Evolutionary conservation across 768 basidiomycete species (phyloP).

Genomic region (Russula vinacea): DNA sequence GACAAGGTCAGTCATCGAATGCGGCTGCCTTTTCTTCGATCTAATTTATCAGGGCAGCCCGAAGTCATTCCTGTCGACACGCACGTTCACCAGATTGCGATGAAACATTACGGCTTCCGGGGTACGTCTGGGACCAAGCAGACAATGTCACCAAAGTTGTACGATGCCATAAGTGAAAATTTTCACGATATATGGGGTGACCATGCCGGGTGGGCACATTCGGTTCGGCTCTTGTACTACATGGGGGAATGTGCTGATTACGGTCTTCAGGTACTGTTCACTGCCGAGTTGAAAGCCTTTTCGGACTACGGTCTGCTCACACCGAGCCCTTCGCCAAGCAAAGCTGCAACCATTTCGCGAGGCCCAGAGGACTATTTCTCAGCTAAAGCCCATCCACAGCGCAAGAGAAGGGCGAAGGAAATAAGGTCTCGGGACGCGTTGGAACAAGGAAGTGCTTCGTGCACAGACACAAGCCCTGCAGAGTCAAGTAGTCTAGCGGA

Average conservation of each 20-base stretch:
- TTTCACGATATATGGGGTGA: slow-evolving; percentile 71
- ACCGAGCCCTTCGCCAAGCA: slow-evolving; percentile 25
- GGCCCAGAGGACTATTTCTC: slow-evolving; percentile 5
- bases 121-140: slow-evolving; percentile 47
- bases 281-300: slow-evolving; percentile 69
- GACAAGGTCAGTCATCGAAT: slow-evolving; percentile 61
- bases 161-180: slow-evolving; percentile 64
- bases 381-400: not conserved
- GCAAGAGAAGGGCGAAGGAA: slow-evolving; percentile 8
- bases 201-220: slow-evolving; percentile 89
- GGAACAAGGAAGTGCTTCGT: not conserved
- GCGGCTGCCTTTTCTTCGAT: not conserved
- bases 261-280: slow-evolving; percentile 63
- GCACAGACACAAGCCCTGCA: not conserved
- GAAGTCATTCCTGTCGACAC: slow-evolving; percentile 95
- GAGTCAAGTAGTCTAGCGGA: slow-evolving; percentile 14
- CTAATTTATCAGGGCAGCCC: slow-evolving; percentile 43
- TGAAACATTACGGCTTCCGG: slow-evolving; percentile 70
- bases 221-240: slow-evolving; percentile 44
- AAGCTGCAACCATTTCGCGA: slow-evolving; percentile 11
- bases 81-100: slow-evolving; percentile 87
- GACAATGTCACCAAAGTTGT: slow-evolving; percentile 71
- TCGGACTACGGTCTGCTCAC: slow-evolving; percentile 52
- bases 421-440: not conserved
- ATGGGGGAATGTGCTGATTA: not conserved